These are phyloP conservation scores for Leccinum subgranulosum DNA, from an alignment of 768 basidiomycete genomes.

Conservation along the genomic window DNA sequence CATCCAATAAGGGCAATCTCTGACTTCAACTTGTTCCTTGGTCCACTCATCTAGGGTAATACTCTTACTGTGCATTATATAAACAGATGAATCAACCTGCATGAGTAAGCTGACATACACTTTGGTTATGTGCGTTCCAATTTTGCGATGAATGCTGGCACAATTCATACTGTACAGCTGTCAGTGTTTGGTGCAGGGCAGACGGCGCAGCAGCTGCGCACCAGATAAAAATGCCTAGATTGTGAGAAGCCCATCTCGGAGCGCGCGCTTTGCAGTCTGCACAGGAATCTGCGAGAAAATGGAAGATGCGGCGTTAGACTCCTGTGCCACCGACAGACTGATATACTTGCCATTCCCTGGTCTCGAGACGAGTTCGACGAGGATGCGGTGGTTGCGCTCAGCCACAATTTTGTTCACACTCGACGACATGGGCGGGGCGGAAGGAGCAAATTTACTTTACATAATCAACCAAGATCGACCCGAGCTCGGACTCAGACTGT, in stretches of 20 bases:
- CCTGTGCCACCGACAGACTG: neutral
- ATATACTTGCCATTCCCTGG: constrained; percentile 76
- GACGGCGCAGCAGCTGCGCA: constrained; percentile 28
- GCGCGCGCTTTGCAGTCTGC: constrained; percentile 88
- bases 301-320: constrained; percentile 10
- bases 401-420: constrained; percentile 53
- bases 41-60: constrained; percentile 85
- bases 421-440: constrained; percentile 28
- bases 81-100: neutral
- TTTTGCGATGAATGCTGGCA: constrained; percentile 90
- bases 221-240: constrained; percentile 89
- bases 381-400: constrained; percentile 61
- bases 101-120: constrained; percentile 56
- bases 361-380: constrained; percentile 64
- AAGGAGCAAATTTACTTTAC: constrained; percentile 5
- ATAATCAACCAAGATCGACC: constrained; percentile 18
- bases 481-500: neutral
- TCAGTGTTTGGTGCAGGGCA: constrained; percentile 5
- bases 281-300: constrained; percentile 60
- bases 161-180: constrained; percentile 62
- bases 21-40: constrained; percentile 84
- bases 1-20: constrained; percentile 21
- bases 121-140: constrained; percentile 92
- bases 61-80: constrained; percentile 63
- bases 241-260: constrained; percentile 89